phyloP scores from a whole-genome alignment of 1,284 basidiomycete genomes.

The Tylopilus sp. region DNA sequence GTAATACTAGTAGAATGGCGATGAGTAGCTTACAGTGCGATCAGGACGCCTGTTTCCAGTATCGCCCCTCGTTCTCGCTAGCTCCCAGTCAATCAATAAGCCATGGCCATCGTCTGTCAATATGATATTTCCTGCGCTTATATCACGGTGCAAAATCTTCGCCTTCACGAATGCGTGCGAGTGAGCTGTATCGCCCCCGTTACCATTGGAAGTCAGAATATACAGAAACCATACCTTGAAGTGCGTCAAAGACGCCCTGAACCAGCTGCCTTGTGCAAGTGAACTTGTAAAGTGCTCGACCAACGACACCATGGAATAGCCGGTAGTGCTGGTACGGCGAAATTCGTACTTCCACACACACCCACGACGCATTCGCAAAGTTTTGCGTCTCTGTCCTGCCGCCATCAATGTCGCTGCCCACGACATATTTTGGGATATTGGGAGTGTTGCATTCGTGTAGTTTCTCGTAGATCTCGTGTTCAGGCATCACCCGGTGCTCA shows the following conservation, averaged over 20 bases:
- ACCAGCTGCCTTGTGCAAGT: constrained; percentile 6
- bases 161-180: neutral
- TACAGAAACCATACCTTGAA: neutral
- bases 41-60: neutral
- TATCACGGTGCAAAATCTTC: no score
- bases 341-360: neutral
- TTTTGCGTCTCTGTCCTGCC: neutral
- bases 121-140: neutral
- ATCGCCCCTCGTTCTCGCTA: neutral
- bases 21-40: neutral
- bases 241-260: neutral
- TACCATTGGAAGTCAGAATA: no score
- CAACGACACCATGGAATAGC: no score
- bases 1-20: no score
- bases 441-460: no score
- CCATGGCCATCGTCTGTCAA: neutral
- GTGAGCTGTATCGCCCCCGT: neutral
- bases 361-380: neutral
- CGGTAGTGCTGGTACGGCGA: neutral
- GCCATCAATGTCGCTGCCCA: neutral
- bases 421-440: neutral
- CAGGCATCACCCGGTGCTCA: no score
- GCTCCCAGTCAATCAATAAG: constrained; percentile 4
- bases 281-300: no score
- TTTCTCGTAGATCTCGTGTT: neutral